Evolutionary conservation across 2,329 filamentous ascomycete genomes (phyloP).

Genomic region (Alternaria sp.): DNA sequence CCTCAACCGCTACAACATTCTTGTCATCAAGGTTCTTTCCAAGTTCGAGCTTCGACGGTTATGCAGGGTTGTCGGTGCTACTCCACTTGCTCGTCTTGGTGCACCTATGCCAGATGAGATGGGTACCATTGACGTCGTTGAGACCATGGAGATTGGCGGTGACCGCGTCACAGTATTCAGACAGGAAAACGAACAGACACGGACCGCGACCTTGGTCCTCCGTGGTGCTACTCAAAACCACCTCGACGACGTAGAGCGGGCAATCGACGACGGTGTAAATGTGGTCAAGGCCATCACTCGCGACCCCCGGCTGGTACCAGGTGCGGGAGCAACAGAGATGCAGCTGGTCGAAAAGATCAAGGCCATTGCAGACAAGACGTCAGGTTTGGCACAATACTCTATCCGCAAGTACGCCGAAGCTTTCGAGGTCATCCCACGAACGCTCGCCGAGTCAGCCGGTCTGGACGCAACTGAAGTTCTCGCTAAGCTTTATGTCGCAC

Average conservation of each 20-base stretch:
- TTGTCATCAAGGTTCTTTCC: constrained; percentile 95
- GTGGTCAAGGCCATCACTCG: constrained; percentile 98
- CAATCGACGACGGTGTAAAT: constrained; percentile 97
- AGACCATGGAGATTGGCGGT: constrained; percentile 96
- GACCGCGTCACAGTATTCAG: constrained; percentile 98
- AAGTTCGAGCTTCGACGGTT: constrained; percentile 96
- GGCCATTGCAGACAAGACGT: constrained; percentile 88
- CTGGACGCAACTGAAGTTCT: constrained; percentile 97
- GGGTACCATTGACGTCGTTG: constrained; percentile 92
- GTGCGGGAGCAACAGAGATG: constrained; percentile 92
- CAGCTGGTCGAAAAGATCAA: constrained; percentile 93
- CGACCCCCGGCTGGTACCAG: constrained; percentile 88
- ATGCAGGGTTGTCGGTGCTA: constrained; percentile 95
- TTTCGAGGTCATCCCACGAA: constrained; percentile 95
- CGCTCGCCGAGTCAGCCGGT: constrained; percentile 91
- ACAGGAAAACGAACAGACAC: constrained; percentile 90
- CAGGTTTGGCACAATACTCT: constrained; percentile 91
- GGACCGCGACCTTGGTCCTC: constrained; percentile 92
- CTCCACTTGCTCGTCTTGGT: constrained; percentile 91
- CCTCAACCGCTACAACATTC: constrained; percentile 94
- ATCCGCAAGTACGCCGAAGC: constrained; percentile 98
- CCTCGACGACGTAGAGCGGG: constrained; percentile 94
- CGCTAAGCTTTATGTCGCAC: constrained; percentile 89
- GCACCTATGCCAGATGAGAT: constrained; percentile 99
- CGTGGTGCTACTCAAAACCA: constrained; percentile 98